Evolutionary conservation across 371 early-diverging fungal genomes (phyloP).

Genomic region (Conidiobolus incongruus): DNA sequence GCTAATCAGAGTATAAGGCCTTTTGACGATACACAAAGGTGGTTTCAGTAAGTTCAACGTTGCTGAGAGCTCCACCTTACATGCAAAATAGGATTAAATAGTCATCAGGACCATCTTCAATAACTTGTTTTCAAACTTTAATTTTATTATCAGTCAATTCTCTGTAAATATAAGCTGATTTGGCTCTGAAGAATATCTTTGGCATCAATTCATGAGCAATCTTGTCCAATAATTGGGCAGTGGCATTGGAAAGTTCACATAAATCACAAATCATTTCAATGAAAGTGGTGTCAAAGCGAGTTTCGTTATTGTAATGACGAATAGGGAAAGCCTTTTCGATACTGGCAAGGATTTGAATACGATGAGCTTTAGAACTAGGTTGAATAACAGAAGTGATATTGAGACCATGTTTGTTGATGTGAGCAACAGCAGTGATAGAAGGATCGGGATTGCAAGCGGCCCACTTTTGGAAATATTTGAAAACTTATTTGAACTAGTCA

Average conservation of each 20-base stretch:
- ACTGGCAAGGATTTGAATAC: no score
- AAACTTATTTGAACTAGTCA: neutral
- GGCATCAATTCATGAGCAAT: neutral
- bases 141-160: neutral
- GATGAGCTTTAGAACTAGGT: neutral
- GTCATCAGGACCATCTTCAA: neutral
- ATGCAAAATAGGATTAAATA: neutral
- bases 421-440: neutral
- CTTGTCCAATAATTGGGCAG: neutral
- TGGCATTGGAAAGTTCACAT: neutral
- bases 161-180: neutral
- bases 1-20: no score
- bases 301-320: neutral
- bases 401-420: constrained; percentile 1
- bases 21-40: no score
- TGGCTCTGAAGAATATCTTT: neutral
- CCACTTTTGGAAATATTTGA: neutral
- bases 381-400: neutral
- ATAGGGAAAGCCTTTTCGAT: neutral
- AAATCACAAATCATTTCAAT: neutral
- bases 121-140: neutral
- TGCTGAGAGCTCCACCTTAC: neutral
- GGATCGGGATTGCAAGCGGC: neutral
- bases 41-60: no score
- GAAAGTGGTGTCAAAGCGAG: neutral